Conservation (phyloP, 257 asterid species). For the Solanum stenotomum region DNA sequence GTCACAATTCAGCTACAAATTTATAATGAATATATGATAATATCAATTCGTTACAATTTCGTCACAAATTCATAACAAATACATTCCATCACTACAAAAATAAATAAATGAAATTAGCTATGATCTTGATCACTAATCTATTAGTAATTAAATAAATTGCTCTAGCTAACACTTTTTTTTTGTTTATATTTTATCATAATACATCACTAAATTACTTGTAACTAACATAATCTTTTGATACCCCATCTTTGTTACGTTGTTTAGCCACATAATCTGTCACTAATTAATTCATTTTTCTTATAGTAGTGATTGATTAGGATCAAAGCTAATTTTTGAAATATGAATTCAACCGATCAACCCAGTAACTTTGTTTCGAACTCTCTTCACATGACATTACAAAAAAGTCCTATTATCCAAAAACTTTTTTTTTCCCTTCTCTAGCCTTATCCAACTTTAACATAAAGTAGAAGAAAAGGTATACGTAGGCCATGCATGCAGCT, state of each 20-base stretch:
- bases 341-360: background rate
- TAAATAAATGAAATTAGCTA: background rate
- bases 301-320: background rate
- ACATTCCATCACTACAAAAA: background rate
- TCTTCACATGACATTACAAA: background rate
- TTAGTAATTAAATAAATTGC: background rate
- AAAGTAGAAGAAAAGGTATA: background rate
- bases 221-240: background rate
- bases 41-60: background rate
- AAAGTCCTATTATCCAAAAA: background rate
- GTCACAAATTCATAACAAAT: background rate
- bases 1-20: background rate
- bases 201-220: background rate
- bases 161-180: background rate
- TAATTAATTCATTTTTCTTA: background rate
- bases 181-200: background rate
- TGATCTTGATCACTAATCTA: background rate
- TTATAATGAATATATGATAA: background rate
- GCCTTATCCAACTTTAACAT: background rate
- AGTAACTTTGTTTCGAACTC: accelerated
- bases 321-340: background rate
- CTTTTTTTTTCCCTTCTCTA: accelerated
- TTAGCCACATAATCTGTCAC: background rate
- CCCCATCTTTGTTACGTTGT: background rate
- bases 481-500: background rate